phyloP scores from a whole-genome alignment of 2,329 filamentous ascomycete species.

The Aspergillus floridensis region DNA sequence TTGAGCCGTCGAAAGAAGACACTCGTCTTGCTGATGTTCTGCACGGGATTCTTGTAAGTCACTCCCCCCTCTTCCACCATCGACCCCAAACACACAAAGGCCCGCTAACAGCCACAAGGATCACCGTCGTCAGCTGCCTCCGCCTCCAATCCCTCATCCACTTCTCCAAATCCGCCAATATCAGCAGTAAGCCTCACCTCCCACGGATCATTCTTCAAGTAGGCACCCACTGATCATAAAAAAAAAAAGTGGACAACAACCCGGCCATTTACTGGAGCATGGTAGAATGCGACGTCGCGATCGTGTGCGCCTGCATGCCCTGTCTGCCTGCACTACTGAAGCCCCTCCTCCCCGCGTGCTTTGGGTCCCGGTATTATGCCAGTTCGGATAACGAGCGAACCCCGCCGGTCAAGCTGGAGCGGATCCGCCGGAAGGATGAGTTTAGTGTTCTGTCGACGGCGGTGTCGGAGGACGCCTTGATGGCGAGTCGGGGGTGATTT shows the following conservation, averaged over 20 bases:
- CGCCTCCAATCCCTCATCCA: conserved; percentile 41
- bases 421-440: background rate
- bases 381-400: background rate
- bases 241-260: conserved; percentile 36
- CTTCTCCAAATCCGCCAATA: conserved; percentile 42
- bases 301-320: conserved; percentile 48
- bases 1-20: conserved; percentile 51
- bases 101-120: conserved; percentile 23
- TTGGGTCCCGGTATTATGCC: conserved; percentile 3
- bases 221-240: background rate
- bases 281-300: conserved; percentile 44
- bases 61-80: background rate
- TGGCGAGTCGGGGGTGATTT: background rate
- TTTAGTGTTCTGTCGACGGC: conserved; percentile 5
- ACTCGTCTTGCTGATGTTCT: conserved; percentile 53
- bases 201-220: too few species aligned
- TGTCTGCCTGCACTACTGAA: conserved; percentile 30
- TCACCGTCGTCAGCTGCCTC: conserved; percentile 44
- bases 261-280: conserved; percentile 43
- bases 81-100: background rate
- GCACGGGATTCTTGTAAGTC: conserved; percentile 46
- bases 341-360: conserved; percentile 17
- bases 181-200: conserved; percentile 26
- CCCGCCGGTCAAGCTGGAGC: conserved; percentile 1
- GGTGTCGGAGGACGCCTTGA: conserved; percentile 3